Conservation (phyloP, 139 green algal genomes). For the Mesotaenium endlicherianum region DNA sequence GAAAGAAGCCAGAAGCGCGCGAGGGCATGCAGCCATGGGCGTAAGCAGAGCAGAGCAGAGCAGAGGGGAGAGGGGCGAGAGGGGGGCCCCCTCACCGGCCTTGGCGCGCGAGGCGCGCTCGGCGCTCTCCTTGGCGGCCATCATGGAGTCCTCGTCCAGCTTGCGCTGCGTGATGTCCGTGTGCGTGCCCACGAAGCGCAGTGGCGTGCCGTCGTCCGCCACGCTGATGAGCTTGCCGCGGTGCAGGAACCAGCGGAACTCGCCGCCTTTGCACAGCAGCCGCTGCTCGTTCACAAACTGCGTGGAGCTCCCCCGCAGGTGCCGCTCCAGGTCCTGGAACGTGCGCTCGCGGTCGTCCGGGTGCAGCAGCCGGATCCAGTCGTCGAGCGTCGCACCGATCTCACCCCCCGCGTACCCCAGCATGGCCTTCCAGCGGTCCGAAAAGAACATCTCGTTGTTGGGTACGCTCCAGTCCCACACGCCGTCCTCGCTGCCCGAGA, state of each 20-base stretch:
- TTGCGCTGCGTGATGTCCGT: conserved; percentile 18
- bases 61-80: background rate
- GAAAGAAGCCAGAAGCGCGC: no score
- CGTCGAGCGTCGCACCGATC: background rate
- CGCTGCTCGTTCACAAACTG: conserved; percentile 32
- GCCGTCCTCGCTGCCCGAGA: conserved; percentile 24
- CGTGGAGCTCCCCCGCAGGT: background rate
- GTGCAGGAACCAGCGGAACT: conserved; percentile 16
- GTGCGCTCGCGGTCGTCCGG: background rate
- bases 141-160: conserved; percentile 7
- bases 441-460: conserved; percentile 19
- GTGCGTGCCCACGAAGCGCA: conserved; percentile 22
- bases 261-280: conserved; percentile 4
- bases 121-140: conserved; percentile 7
- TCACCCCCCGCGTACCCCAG: conserved; percentile 11
- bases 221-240: conserved; percentile 14
- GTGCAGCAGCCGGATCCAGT: conserved; percentile 6
- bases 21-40: no score
- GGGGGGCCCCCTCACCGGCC: background rate
- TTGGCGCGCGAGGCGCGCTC: conserved; percentile 8
- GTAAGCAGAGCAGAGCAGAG: no score
- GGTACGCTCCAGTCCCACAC: conserved; percentile 28
- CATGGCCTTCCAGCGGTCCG: conserved; percentile 29
- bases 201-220: background rate
- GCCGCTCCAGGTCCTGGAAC: background rate